phyloP scores from a whole-genome alignment of 768 basidiomycete genomes.

The Lentinula aciculospora region DNA sequence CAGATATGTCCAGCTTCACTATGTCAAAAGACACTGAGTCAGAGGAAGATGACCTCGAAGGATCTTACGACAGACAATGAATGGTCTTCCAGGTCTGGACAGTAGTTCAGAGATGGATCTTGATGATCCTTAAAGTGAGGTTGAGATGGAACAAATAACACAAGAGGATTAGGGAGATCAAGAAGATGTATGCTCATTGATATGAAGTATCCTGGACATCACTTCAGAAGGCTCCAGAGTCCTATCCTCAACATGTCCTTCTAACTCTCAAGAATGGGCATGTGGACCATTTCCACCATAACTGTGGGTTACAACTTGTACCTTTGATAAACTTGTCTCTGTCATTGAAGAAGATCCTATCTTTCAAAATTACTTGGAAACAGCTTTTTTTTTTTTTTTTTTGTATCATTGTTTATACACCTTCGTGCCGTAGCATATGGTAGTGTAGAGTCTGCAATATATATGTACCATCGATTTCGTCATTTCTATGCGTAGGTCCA shows the following conservation, averaged over 20 bases:
- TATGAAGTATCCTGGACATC: neutral
- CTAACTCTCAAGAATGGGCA: neutral
- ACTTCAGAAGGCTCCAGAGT: neutral
- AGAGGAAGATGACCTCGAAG: no score
- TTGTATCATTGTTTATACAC: conserved; percentile 9
- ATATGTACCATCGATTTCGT: neutral
- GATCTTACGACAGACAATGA: no score
- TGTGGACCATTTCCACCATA: neutral
- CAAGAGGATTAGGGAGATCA: neutral
- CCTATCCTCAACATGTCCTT: neutral
- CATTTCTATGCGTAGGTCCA: neutral
- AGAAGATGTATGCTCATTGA: neutral
- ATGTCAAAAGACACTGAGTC: no score
- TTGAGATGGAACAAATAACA: no score
- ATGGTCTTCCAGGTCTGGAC: no score
- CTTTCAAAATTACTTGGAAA: neutral
- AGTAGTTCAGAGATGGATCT: no score
- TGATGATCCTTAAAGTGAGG: no score
- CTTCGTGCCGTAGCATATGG: neutral
- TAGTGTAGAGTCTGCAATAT: neutral
- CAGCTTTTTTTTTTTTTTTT: conserved; percentile 7
- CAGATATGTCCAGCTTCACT: no score
- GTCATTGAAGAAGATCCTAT: neutral
- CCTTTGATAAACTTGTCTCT: neutral
- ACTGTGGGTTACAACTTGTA: neutral